Conservation (phyloP, 163 green algal species). For the Scenedesmus sp. region DNA sequence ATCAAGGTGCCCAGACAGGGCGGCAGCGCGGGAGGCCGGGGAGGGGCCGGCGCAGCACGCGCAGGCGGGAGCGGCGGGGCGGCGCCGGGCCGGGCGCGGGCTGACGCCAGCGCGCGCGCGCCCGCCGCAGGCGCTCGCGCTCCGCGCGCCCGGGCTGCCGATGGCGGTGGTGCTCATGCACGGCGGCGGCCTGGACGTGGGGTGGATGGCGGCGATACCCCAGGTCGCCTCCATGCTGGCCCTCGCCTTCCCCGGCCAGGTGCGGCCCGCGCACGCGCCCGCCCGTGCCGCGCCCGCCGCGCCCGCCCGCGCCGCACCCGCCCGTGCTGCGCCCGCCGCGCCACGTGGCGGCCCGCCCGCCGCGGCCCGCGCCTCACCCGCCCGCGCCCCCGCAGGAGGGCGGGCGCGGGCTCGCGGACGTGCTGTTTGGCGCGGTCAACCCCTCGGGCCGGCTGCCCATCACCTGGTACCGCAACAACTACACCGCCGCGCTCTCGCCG, state of each 20-base stretch:
- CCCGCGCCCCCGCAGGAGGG: constrained; percentile 22
- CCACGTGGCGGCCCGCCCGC: too few relatives aligned
- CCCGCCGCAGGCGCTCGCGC: constrained; percentile 37
- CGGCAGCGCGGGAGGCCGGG: too few relatives aligned
- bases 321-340: too few relatives aligned
- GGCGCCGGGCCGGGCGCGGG: too few relatives aligned
- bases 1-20: too few relatives aligned
- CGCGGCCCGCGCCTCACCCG: too few relatives aligned
- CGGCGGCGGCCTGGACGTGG: constrained; percentile 40
- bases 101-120: too few relatives aligned
- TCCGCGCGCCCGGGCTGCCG: constrained; percentile 6
- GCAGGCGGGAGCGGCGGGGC: too few relatives aligned
- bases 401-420: constrained; percentile 25
- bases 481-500: neutral
- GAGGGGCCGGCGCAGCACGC: too few relatives aligned
- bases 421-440: constrained; percentile 41
- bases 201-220: constrained; percentile 1
- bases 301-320: too few relatives aligned
- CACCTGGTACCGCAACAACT: constrained; percentile 43
- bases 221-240: constrained; percentile 28
- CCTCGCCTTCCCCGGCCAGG: constrained; percentile 34
- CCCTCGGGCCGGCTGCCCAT: constrained; percentile 46
- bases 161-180: constrained; percentile 39
- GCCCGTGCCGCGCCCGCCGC: too few relatives aligned
- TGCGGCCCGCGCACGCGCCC: too few relatives aligned